Evolutionary conservation across 2,329 filamentous ascomycete genomes (phyloP), one percentile per base, ranked within the genome.

Genomic region (Cordyceps farinosa): DNA sequence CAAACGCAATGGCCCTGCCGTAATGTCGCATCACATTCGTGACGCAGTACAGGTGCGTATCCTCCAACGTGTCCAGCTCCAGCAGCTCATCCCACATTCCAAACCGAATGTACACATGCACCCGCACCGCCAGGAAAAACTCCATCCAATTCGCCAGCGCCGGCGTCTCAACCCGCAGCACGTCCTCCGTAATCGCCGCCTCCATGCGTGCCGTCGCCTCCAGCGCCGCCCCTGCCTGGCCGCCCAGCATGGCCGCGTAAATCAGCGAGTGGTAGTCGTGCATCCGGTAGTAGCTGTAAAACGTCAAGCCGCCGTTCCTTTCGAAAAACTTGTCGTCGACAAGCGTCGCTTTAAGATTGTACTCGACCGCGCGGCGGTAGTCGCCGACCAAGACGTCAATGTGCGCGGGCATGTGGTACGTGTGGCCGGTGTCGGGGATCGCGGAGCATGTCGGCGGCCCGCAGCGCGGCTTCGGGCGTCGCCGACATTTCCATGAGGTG

Each of bases 371-470:
- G 17, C 80, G 78, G 40, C 82, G 77, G 69, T 91, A 92, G 68
- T 91, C 84, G 8, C 90, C 90, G 50, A 87, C 82, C 0, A 91
- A 79, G 13, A 92, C 82, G 69, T 92, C 89, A 32, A 92, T 79
- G 71, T 92, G 90, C 0, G 85, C 85, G 0, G 90, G 88, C 90
- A 92, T 92, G 66, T 91, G 88, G 13, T 85, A 78, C 1, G 90
- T 75, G 71, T 91, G 89, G 1, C 87, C 88, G 0, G 84, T 82
- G 70, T 91, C 87, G 0, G 87, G 87, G 0, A n/a, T 78, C 79
- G 40, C 88, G 84, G 8, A 91, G 78, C 22, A 79, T 74, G 68
- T 91, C 84, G 3, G 87, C 87, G 0, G 82, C 78, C 0, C 81
- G 74, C 1, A 90, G 71, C 0, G 86, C 89, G 3, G 74, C 71